Conservation (phyloP, 768 basidiomycete species). For the Pleurotus pulmonarius region DNA sequence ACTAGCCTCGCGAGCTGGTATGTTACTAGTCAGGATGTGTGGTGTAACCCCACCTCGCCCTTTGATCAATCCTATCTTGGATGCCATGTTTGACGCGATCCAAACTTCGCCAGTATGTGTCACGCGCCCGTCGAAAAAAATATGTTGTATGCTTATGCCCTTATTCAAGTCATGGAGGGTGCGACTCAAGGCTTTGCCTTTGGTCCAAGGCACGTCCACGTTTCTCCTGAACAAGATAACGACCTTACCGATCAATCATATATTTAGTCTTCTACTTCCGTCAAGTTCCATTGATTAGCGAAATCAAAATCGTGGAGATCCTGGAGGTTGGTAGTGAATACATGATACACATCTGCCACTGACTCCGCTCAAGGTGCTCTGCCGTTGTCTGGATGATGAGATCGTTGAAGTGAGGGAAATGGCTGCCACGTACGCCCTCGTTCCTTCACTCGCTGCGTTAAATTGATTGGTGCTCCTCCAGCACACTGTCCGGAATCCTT, state of each 20-base stretch:
- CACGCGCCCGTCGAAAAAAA: not conserved
- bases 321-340: slow-evolving; percentile 53
- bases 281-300: slow-evolving; percentile 76
- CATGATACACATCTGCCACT: too few relatives aligned
- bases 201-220: slow-evolving; percentile 60
- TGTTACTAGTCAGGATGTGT: slow-evolving; percentile 79
- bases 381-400: slow-evolving; percentile 80
- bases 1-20: slow-evolving; percentile 57
- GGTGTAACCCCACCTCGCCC: slow-evolving; percentile 75
- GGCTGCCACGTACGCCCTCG: slow-evolving; percentile 66
- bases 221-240: not conserved
- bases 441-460: not conserved
- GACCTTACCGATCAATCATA: not conserved
- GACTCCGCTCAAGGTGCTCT: slow-evolving; percentile 52
- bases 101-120: slow-evolving; percentile 64
- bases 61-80: slow-evolving; percentile 66
- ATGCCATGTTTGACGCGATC: slow-evolving; percentile 73
- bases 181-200: slow-evolving; percentile 79
- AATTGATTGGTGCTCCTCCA: slow-evolving; percentile 18
- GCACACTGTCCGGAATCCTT: slow-evolving; percentile 79
- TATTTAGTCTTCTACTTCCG: slow-evolving; percentile 80
- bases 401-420: slow-evolving; percentile 88
- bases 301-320: slow-evolving; percentile 73
- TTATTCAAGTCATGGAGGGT: slow-evolving; percentile 76
- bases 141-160: not conserved